Evolutionary conservation across 441 rosid genomes (phyloP), one percentile per base, ranked within the genome.

Genomic region (Arabidopsis lyrata): DNA sequence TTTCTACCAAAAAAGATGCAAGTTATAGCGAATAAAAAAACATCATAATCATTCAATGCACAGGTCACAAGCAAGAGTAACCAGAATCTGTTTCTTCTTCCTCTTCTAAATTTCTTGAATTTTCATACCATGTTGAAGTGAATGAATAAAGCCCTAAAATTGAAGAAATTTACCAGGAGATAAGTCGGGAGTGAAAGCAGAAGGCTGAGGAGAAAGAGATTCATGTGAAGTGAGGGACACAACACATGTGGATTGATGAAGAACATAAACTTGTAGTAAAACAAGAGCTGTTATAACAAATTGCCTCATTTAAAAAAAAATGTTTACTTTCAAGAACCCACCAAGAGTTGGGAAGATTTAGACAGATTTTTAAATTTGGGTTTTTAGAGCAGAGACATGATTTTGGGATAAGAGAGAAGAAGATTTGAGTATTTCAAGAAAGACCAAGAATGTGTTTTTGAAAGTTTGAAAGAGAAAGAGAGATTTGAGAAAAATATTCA

Each of bases 101-200:
- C 36, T 54, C 60, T 58, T 59, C 61, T 10, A 50, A 49, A 20
- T 10, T 41, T 59, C 42, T 70, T 27, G 48, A 68, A 35, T 41
- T 72, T 63, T 63, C 22, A 42, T 8, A 13, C 12, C 42, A 29
- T 62, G 36, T 8, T 35, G 60, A 22, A 62, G 8, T 52, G 20
- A 68, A 20, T 54, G 10, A 54, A 0, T 48, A 56, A 61, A 22
- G 24, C 64, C 65, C 68, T n/a, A 74, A 58, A 59, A 45, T 6
- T 22, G 38, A 32, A 68, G 24, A n/a, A 49, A 15, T 14, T 47
- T 74, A 93, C 98, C 98, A 78, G 98, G 98, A 77, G 97, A 84
- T 39, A 86, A 75, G 34, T 84, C 78, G 47, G 86, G 76, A 86
- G 85, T 70, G 73, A 86, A 77, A 83, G 88, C 39, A 64, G 88